phyloP scores from a whole-genome alignment of 1,139 yeast genomes.

The Debaryomycetaceae sp. region DNA sequence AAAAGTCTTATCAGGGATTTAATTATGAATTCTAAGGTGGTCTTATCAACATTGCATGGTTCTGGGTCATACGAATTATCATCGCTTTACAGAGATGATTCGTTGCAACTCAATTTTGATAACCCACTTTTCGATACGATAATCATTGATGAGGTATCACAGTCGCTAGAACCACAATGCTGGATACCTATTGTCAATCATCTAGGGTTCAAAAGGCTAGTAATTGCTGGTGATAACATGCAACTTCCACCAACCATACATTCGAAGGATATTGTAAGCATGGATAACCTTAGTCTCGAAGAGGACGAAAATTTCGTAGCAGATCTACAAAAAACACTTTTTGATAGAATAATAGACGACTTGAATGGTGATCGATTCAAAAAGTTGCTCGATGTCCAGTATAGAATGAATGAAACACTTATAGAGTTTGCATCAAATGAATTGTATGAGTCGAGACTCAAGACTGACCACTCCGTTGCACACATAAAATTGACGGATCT shows the following conservation, averaged over 20 bases:
- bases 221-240: constrained; percentile 83
- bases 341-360: constrained; percentile 70
- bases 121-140: constrained; percentile 67
- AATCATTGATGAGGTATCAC: constrained; percentile 94
- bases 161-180: constrained; percentile 90
- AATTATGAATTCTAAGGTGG: constrained; percentile 60
- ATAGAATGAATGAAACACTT: constrained; percentile 77
- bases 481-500: constrained; percentile 54
- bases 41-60: constrained; percentile 84
- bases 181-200: constrained; percentile 90
- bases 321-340: constrained; percentile 61
- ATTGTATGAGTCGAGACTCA: constrained; percentile 60
- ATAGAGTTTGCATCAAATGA: constrained; percentile 75
- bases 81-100: constrained; percentile 35
- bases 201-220: constrained; percentile 53
- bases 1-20: constrained; percentile 59
- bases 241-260: constrained; percentile 83
- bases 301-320: constrained; percentile 30
- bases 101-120: constrained; percentile 12
- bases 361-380: constrained; percentile 48
- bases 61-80: constrained; percentile 70
- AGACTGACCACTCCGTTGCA: constrained; percentile 61
- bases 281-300: constrained; percentile 25
- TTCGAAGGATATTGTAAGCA: constrained; percentile 23
- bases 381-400: constrained; percentile 65